phyloP scores from a whole-genome alignment of 2,329 filamentous ascomycete genomes.

The Penicillium sp. region DNA sequence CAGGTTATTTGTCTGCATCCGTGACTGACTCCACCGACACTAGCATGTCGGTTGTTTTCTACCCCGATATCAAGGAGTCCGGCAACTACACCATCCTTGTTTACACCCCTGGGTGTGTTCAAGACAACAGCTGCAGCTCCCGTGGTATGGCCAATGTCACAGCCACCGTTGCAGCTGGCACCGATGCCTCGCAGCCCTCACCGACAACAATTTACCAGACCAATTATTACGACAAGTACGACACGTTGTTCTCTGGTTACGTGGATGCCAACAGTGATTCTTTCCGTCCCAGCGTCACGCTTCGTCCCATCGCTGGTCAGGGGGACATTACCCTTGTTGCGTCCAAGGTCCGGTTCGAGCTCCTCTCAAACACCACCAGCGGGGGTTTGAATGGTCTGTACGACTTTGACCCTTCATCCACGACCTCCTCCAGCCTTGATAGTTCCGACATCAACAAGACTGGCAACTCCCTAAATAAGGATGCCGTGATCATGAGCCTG shows the following conservation, averaged over 20 bases:
- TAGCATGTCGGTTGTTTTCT: conserved; percentile 65
- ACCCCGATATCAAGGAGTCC: conserved; percentile 80
- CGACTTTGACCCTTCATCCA: conserved; percentile 72
- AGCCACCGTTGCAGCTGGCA: conserved; percentile 62
- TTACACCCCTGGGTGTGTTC: conserved; percentile 87
- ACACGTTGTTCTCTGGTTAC: conserved; percentile 82
- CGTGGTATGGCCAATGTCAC: conserved; percentile 84
- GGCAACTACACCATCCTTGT: conserved; percentile 90
- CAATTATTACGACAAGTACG: conserved; percentile 96
- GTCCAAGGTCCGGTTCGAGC: conserved; percentile 76
- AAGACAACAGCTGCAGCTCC: conserved; percentile 73
- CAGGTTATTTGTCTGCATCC: conserved; percentile 73
- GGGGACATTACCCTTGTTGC: conserved; percentile 78
- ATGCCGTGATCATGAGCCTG: conserved; percentile 72
- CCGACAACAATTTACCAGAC: conserved; percentile 77
- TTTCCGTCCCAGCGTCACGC: conserved; percentile 79
- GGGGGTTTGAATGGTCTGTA: conserved; percentile 87
- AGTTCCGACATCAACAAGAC: conserved; percentile 76
- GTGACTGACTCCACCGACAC: conserved; percentile 61
- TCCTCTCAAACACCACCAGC: conserved; percentile 55
- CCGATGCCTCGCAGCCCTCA: conserved; percentile 52
- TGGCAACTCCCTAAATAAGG: conserved; percentile 66
- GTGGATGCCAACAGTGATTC: conserved; percentile 72
- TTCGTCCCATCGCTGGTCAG: conserved; percentile 67
- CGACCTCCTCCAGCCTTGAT: conserved; percentile 64